Evolutionary conservation across 2,329 filamentous ascomycete species (phyloP), one percentile per base, ranked within the genome.

Genomic region (Monosporascus sp.): DNA sequence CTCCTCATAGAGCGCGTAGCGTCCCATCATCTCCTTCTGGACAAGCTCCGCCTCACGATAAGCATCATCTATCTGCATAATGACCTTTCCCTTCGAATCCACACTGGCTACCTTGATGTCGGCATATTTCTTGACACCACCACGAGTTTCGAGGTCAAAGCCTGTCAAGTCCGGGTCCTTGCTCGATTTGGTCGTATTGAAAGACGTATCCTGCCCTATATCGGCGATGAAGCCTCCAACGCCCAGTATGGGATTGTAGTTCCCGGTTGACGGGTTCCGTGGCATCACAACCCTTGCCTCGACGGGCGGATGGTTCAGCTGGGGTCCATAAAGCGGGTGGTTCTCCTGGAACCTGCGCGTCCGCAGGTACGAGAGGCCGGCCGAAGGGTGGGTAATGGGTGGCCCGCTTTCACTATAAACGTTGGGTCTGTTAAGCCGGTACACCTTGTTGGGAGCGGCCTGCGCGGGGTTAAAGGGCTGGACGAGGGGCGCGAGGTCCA

Each of bases 331-430:
- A 22, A 83, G 60, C 2, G 82, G 78, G 64, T 86, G 81, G 66
- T 85, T 85, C 54, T 82, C 77, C 60, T 81, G 68, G 66, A 74
- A 81, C 40, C 76, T 73, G 38, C 68, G 68, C 1, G 81, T 82
- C 50, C 82, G 78, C 53, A 85, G 70, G 67, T 86, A 86, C 51
- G 81, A 83, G 50, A 86, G 72, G 54, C 82, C 82, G 35, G 79
- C 83, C 15, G 82, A 86, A 4, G 83, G 83, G 59, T 86, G 82
- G 20, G 79, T 82, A 7, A 74, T 71, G 1, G 82, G 83, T n/a
- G 82, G 82, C 1, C 82, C 82, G 15, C 71, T 65, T 48, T 72
- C 71, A 11, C 77, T 74, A 57, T 82, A 84, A 1, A 78, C 78
- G 55, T 66, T 75, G 28, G 60, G 58, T 24, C 56, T 54, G 18